These are phyloP conservation scores for Mycothermus thermophilus DNA, from an alignment of 495 filamentous ascomycete genomes.

Conservation along the genomic window DNA sequence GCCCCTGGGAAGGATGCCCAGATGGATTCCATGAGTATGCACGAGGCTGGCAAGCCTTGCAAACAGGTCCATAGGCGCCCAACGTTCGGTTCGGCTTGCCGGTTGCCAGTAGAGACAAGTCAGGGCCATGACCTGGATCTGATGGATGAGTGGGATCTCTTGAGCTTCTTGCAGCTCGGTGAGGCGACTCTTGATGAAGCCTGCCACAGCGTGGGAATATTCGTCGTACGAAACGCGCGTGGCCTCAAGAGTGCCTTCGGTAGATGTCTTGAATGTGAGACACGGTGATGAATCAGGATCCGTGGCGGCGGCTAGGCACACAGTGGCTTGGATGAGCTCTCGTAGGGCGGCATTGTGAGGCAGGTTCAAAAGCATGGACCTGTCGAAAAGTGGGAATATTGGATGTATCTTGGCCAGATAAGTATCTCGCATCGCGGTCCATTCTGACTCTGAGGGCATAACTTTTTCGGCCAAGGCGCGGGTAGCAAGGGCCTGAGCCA, in stretches of 20 bases:
- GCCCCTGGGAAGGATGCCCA: slow-evolving; percentile 6
- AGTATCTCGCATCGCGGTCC: slow-evolving; percentile 21
- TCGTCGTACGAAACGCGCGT: slow-evolving; percentile 18
- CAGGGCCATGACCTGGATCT: slow-evolving; percentile 13
- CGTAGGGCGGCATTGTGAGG: slow-evolving; percentile 8
- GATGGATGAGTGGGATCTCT: slow-evolving; percentile 6
- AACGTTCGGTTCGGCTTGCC: slow-evolving; percentile 4
- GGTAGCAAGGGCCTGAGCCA: slow-evolving; percentile 4
- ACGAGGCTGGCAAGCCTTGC: slow-evolving; percentile 36
- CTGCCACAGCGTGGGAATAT: slow-evolving; percentile 22
- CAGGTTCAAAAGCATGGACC: slow-evolving; percentile 6
- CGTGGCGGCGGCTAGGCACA: slow-evolving; percentile 38
- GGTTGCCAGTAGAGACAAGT: slow-evolving; percentile 21
- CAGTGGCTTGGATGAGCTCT: slow-evolving; percentile 22
- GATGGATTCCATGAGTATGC: slow-evolving; percentile 53
- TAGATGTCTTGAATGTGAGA: slow-evolving; percentile 20
- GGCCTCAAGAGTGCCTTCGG: slow-evolving; percentile 13
- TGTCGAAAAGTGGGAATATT: slow-evolving; percentile 35
- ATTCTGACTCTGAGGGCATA: slow-evolving; percentile 24
- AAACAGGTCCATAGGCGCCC: slow-evolving; percentile 9
- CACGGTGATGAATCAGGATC: slow-evolving; percentile 18
- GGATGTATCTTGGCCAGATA: slow-evolving; percentile 36
- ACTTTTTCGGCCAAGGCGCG: slow-evolving; percentile 11
- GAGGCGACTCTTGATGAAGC: slow-evolving; percentile 19
- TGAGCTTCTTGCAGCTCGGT: slow-evolving; percentile 2